phyloP scores from a whole-genome alignment of 2,329 filamentous ascomycete species.

The Mariannaea sp. region DNA sequence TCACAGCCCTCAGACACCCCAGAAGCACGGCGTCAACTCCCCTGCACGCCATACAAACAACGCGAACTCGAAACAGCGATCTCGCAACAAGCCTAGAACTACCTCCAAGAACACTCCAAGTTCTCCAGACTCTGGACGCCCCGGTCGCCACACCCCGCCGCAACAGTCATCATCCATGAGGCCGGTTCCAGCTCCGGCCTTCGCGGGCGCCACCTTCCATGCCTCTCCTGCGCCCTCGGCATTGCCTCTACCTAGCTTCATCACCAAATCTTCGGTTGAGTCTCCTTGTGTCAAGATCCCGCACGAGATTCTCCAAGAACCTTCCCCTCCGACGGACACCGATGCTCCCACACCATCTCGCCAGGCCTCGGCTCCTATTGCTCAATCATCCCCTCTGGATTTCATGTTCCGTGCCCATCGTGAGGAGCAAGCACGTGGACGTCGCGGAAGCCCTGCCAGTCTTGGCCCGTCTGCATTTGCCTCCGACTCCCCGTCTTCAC shows the following conservation, averaged over 20 bases:
- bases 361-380: constrained; percentile 40
- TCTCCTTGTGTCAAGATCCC: constrained; percentile 50
- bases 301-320: constrained; percentile 48
- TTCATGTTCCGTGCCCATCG: constrained; percentile 88
- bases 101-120: constrained; percentile 36
- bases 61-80: constrained; percentile 38
- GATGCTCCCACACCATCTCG: constrained; percentile 54
- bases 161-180: constrained; percentile 50
- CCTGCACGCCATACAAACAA: constrained; percentile 40
- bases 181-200: constrained; percentile 61
- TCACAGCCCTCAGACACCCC: constrained; percentile 52
- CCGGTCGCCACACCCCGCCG: constrained; percentile 50
- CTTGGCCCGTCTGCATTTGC: constrained; percentile 45
- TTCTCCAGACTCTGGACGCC: constrained; percentile 50
- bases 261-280: constrained; percentile 73
- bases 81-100: constrained; percentile 41
- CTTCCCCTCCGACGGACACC: constrained; percentile 58
- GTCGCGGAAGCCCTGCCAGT: constrained; percentile 57
- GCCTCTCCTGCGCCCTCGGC: constrained; percentile 90
- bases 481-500: constrained; percentile 58
- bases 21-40: constrained; percentile 47
- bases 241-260: constrained; percentile 88
- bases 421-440: constrained; percentile 70
- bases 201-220: constrained; percentile 93
- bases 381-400: constrained; percentile 78